Evolutionary conservation across 192 early-diverging fungal genomes (phyloP), one percentile per base, ranked within the genome.

Genomic region (Linnemannia hyalina): DNA sequence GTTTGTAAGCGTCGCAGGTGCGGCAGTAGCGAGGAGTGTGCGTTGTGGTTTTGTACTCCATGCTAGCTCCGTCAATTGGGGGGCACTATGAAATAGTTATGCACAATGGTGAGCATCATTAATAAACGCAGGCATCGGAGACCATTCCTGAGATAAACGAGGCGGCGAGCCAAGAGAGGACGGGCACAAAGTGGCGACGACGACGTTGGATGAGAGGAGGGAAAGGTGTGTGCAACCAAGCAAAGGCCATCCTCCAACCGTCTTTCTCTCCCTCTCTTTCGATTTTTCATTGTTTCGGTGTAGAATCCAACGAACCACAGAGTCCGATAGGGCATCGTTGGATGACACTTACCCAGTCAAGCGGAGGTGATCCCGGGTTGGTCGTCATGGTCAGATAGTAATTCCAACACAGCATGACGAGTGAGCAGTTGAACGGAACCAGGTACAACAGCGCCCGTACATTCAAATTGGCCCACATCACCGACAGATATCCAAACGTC

Each of bases 361-460:
- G 77, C 20, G 97, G 97, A 7, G 96, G 94, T 32, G 89, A 75
- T 22, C 98, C 98, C 0, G 98, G 97, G 68, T 95, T 89, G 23
- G 95, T 96, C 3, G 79, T 83, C 69, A 92, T 93, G 16, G 95
- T 95, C 36, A 97, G 88, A 75, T 91, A 94, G 87, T 98, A 99
- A 92, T 98, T 98, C 89, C 95, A 90, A 87, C 92, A 95, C 42
- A 98, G 93, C 44, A 94, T 91, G 35, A 94, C 85, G 15, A 97
- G 91, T 55, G 92, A 90, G 44, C 95, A 69, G 88, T 99, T 96
- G 91, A 98, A 97, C 3, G 94, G 94, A 6, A 90, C 89, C 22
- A 94, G 91, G 18, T 94, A 88, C 22, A 81, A 74, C 13, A 93
- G 52, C 18, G 88, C 73, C 70, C 82, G 77, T 2, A 85, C 77